Evolutionary conservation across 1,139 yeast species (phyloP).

Genomic region (Suhomyces terraborum): DNA sequence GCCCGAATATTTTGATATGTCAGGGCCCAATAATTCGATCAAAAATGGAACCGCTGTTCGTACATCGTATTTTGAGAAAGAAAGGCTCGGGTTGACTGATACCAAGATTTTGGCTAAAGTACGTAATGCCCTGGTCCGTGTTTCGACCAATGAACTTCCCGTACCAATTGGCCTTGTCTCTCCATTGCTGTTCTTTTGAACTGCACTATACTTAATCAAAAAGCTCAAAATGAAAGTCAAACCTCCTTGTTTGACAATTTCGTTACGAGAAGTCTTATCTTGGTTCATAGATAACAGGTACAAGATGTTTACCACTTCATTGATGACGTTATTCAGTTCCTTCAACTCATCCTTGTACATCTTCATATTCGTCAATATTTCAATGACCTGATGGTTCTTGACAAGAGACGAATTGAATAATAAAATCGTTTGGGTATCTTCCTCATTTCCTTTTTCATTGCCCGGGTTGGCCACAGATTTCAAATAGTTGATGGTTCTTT

Average conservation of each 20-base stretch:
- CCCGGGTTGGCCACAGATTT: slow-evolving; percentile 38
- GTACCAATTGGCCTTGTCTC: slow-evolving; percentile 25
- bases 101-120: slow-evolving; percentile 48
- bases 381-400: slow-evolving; percentile 28
- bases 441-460: slow-evolving; percentile 23
- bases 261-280: slow-evolving; percentile 30
- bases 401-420: slow-evolving; percentile 36
- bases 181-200: slow-evolving; percentile 19
- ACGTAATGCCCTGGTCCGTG: slow-evolving; percentile 33
- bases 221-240: slow-evolving; percentile 40
- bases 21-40: slow-evolving; percentile 46
- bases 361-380: slow-evolving; percentile 30
- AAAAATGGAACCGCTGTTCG: slow-evolving; percentile 50
- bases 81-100: slow-evolving; percentile 41
- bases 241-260: slow-evolving; percentile 50
- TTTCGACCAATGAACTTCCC: slow-evolving; percentile 21
- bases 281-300: slow-evolving; percentile 31
- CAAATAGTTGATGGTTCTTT: slow-evolving; percentile 32
- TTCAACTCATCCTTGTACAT: slow-evolving; percentile 17
- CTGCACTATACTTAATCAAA: slow-evolving; percentile 35
- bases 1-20: slow-evolving; percentile 27
- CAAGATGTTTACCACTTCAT: slow-evolving; percentile 28
- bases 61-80: slow-evolving; percentile 44
- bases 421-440: slow-evolving; percentile 29
- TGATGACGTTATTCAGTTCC: slow-evolving; percentile 15